Percentiles rank a stretch among this genome's conserved stretches.
Conservation (phyloP, 164 flowering plant species). For the Tetracentron sinense region DNA sequence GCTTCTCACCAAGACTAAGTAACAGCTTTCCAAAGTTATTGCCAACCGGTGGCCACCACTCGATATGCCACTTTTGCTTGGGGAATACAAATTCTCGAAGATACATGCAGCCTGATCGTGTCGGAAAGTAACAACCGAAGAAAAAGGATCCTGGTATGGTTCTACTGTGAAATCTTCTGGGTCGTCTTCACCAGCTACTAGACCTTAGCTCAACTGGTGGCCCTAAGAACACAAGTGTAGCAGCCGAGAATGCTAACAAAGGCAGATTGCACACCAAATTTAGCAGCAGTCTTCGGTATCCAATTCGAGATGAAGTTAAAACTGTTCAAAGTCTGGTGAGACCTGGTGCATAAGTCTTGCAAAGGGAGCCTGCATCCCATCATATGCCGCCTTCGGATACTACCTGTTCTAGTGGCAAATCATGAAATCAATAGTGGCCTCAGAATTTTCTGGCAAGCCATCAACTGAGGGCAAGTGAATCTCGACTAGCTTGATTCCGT, state of each 20-base stretch:
- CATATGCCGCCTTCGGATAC: slow-evolving; percentile 35
- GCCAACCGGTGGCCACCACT: slow-evolving; percentile 9
- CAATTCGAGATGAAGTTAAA: slow-evolving; percentile 28
- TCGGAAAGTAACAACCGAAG: slow-evolving; percentile 21
- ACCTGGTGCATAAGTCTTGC: slow-evolving; percentile 13
- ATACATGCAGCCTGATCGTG: slow-evolving; percentile 6
- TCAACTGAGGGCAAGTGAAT: slow-evolving; percentile 31
- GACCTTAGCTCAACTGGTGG: not conserved
- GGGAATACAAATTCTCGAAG: not conserved
- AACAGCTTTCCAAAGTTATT: not conserved
- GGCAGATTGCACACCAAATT: slow-evolving; percentile 5
- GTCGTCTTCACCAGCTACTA: not conserved
- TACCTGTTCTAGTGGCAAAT: slow-evolving; percentile 19
- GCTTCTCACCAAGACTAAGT: slow-evolving; percentile 20
- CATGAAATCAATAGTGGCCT: slow-evolving; percentile 47
- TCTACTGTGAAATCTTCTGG: slow-evolving; percentile 16
- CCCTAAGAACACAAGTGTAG: not conserved
- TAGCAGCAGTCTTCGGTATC: slow-evolving; percentile 15
- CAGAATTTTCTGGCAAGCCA: slow-evolving; percentile 28
- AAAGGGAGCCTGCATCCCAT: slow-evolving; percentile 26
- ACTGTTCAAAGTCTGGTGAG: slow-evolving; percentile 23
- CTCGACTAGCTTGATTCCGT: slow-evolving; percentile 19
- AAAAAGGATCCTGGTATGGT: slow-evolving; percentile 29
- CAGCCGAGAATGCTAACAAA: slow-evolving; percentile 7
- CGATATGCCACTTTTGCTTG: slow-evolving; percentile 15